phyloP scores from a whole-genome alignment of 345 rosid species.

The Ceriops tagal region DNA sequence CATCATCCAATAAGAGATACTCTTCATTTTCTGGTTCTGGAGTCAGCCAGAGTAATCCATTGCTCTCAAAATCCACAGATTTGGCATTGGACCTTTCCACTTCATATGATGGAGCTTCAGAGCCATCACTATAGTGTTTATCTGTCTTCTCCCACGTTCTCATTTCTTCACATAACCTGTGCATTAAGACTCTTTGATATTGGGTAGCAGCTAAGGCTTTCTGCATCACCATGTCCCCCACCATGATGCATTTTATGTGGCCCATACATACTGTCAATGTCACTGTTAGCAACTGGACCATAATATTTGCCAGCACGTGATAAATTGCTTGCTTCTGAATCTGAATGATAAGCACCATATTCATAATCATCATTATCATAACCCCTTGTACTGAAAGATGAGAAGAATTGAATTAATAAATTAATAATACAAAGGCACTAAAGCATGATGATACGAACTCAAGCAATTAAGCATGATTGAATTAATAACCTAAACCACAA shows the following conservation, averaged over 20 bases:
- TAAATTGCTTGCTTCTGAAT: conserved; percentile 45
- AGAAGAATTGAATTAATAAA: conserved; percentile 14
- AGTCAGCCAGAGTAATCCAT: conserved; percentile 81
- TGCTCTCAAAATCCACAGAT: conserved; percentile 84
- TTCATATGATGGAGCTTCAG: conserved; percentile 49
- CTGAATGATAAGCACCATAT: conserved; percentile 47
- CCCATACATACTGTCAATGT: conserved; percentile 51
- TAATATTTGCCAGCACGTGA: conserved; percentile 46
- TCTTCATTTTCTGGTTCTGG: conserved; percentile 97
- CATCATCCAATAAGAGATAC: conserved; percentile 53
- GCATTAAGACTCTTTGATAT: conserved; percentile 39
- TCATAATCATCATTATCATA: conserved; percentile 60
- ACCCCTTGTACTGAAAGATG: conserved; percentile 40
- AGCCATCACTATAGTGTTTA: conserved; percentile 46
- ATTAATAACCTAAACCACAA: not conserved
- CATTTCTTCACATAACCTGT: conserved; percentile 37
- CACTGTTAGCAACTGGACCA: conserved; percentile 32
- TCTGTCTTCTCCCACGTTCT: conserved; percentile 42
- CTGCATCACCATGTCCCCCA: conserved; percentile 40
- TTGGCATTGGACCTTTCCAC: conserved; percentile 41
- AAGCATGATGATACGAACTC: conserved; percentile 1
- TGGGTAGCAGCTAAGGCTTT: conserved; percentile 50
- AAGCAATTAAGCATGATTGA: conserved; percentile 6
- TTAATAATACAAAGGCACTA: conserved; percentile 10
- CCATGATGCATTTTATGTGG: conserved; percentile 39